phyloP scores from a whole-genome alignment of 805 yeast species.

The Grigorovia transvaalensis region DNA sequence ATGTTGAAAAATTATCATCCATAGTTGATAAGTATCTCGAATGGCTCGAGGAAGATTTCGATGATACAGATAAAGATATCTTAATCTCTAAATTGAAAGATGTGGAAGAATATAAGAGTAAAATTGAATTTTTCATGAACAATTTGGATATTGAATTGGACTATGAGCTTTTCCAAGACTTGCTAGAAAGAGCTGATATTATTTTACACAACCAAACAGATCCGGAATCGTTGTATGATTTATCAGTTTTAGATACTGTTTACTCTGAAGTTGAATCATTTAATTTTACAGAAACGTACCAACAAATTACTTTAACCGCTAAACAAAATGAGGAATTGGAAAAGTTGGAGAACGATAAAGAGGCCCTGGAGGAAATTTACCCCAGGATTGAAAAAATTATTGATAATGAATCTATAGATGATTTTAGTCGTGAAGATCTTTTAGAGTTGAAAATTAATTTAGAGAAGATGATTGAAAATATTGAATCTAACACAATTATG shows the following conservation, averaged over 20 bases:
- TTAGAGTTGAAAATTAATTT: slow-evolving; percentile 24
- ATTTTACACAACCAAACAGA: slow-evolving; percentile 36
- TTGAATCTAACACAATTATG: slow-evolving; percentile 11
- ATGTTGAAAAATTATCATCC: slow-evolving; percentile 29
- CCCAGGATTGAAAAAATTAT: slow-evolving; percentile 16
- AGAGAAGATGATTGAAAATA: slow-evolving; percentile 13
- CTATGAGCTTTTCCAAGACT: slow-evolving; percentile 32
- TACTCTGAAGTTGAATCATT: slow-evolving; percentile 34
- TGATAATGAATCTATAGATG: slow-evolving; percentile 15
- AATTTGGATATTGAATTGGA: slow-evolving; percentile 41
- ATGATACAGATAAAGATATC: slow-evolving; percentile 29
- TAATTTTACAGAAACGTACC: slow-evolving; percentile 43
- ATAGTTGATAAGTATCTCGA: slow-evolving; percentile 45
- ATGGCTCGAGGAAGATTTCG: slow-evolving; percentile 72
- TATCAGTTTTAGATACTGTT: slow-evolving; percentile 32
- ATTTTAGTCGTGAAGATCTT: slow-evolving; percentile 22
- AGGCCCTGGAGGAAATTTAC: slow-evolving; percentile 9
- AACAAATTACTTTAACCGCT: slow-evolving; percentile 31
- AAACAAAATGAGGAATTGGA: slow-evolving; percentile 8
- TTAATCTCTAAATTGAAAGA: slow-evolving; percentile 5
- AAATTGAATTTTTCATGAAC: slow-evolving; percentile 31
- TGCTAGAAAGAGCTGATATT: slow-evolving; percentile 35
- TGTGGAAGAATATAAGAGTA: slow-evolving; percentile 20
- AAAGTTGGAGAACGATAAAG: slow-evolving; percentile 8
- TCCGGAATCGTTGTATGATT: slow-evolving; percentile 20